A percentile compares a stretch with the other conserved stretches of the same genome.
phyloP scores from a whole-genome alignment of 768 basidiomycete genomes.

The Strobilomyces confusus region DNA sequence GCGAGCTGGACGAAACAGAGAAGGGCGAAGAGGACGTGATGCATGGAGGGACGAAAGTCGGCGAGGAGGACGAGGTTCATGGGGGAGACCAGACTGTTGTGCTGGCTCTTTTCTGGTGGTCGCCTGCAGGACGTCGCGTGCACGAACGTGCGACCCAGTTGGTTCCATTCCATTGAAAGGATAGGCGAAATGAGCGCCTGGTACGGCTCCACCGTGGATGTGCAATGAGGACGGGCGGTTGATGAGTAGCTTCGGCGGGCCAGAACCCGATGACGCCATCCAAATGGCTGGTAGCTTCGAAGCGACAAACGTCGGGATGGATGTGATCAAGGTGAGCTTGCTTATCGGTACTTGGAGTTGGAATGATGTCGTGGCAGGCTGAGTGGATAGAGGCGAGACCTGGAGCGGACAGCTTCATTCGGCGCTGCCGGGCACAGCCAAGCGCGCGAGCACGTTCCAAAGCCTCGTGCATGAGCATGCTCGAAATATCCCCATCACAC shows the following conservation, averaged over 20 bases:
- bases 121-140: neutral
- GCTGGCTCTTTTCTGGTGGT: no score
- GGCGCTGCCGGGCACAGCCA: conserved; percentile 95
- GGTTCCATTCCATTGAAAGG: neutral
- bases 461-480: conserved; percentile 78
- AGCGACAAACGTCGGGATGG: no score
- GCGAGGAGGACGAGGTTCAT: no score
- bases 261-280: no score
- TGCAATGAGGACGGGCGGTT: no score
- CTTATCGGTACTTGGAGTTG: no score
- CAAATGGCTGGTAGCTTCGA: no score
- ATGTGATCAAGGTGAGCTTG: no score
- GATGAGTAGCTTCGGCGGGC: no score
- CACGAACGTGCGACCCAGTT: neutral
- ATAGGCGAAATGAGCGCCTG: neutral
- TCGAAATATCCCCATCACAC: conserved; percentile 98
- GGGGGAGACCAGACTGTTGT: no score
- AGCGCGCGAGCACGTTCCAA: conserved; percentile 93
- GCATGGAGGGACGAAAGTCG: neutral
- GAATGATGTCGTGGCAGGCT: no score
- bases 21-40: neutral
- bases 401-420: conserved; percentile 80
- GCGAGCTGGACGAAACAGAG: neutral
- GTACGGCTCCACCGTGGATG: neutral
- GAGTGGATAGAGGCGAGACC: conserved; percentile 93